Evolutionary conservation across 805 yeast genomes (phyloP).

Genomic region (Candida xiaguanensis): DNA sequence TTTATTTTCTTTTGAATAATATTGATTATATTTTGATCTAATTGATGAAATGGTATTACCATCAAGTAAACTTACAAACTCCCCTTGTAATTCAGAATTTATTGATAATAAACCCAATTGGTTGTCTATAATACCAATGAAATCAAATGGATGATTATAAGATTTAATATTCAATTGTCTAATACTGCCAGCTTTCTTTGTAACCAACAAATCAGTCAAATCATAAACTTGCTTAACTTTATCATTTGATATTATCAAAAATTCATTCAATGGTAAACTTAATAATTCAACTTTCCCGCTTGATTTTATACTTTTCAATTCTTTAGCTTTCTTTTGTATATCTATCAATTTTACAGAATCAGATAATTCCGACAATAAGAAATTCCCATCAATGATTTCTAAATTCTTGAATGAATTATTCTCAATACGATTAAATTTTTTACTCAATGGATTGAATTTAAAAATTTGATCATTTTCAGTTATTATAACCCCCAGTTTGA

Average conservation of each 20-base stretch:
- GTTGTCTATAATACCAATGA: constrained; percentile 9
- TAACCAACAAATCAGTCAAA: constrained; percentile 19
- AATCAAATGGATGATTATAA: constrained; percentile 7
- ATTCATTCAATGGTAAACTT: constrained; percentile 8
- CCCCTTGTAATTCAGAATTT: constrained; percentile 5
- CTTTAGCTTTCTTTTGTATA: constrained; percentile 2
- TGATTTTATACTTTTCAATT: constrained; percentile 1
- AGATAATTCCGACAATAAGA: constrained; percentile 3
- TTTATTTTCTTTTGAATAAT: constrained; percentile 6
- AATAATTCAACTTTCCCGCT: constrained; percentile 4
- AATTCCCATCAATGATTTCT: constrained; percentile 6
- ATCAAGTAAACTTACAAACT: constrained; percentile 10
- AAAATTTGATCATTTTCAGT: constrained; percentile 12
- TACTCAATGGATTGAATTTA: constrained; percentile 4
- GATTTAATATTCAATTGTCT: constrained; percentile 12
- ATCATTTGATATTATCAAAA: constrained; percentile 7
- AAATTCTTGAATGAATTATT: constrained; percentile 9
- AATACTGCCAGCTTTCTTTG: constrained; percentile 15
- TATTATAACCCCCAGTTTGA: constrained; percentile 11
- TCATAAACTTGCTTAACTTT: constrained; percentile 14
- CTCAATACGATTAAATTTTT: constrained; percentile 7
- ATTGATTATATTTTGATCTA: constrained; percentile 4
- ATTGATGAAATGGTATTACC: constrained; percentile 5
- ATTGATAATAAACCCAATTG: constrained; percentile 5
- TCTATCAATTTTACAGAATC: constrained; percentile 6